phyloP scores from a whole-genome alignment of 1,284 basidiomycete genomes.

The Flammula alnicola region DNA sequence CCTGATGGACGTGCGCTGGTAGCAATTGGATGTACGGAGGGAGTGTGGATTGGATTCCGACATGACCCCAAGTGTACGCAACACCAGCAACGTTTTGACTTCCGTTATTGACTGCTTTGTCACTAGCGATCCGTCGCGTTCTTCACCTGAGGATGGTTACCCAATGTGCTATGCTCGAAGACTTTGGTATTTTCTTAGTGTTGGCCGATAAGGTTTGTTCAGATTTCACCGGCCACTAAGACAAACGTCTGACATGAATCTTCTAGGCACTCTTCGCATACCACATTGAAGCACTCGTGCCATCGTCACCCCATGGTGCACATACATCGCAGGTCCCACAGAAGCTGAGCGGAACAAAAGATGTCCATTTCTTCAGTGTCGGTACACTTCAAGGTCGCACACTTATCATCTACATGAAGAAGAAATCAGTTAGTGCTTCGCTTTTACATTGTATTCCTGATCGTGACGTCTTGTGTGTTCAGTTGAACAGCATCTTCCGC shows the following conservation, averaged over 20 bases:
- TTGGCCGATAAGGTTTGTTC: conserved; percentile 82
- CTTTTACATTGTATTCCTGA: neutral
- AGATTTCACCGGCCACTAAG: neutral
- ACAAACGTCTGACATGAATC: neutral
- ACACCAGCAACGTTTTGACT: neutral
- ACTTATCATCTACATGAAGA: conserved; percentile 94
- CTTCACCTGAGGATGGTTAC: conserved; percentile 91
- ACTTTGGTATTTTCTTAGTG: conserved; percentile 95
- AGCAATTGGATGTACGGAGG: conserved; percentile 93
- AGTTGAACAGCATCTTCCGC: conserved; percentile 88
- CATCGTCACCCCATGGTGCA: conserved; percentile 69
- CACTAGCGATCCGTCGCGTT: conserved; percentile 86
- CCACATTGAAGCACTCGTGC: conserved; percentile 93
- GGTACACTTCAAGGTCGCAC: conserved; percentile 86
- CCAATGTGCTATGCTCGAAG: conserved; percentile 93
- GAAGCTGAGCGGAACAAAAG: conserved; percentile 87
- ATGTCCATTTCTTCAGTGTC: conserved; percentile 95
- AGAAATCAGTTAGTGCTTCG: conserved; percentile 72
- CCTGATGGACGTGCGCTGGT: conserved; percentile 84
- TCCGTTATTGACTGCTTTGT: conserved; percentile 1
- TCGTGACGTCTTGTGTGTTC: conserved; percentile 4
- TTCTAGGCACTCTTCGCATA: conserved; percentile 80
- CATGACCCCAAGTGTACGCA: conserved; percentile 82
- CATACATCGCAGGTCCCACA: conserved; percentile 79
- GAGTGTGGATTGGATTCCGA: conserved; percentile 95